Percentiles rank a stretch among this genome's conserved stretches.
These are phyloP conservation scores for Phycomyces nitens DNA, from an alignment of 192 early-diverging fungal genomes.

Conservation along the genomic window DNA sequence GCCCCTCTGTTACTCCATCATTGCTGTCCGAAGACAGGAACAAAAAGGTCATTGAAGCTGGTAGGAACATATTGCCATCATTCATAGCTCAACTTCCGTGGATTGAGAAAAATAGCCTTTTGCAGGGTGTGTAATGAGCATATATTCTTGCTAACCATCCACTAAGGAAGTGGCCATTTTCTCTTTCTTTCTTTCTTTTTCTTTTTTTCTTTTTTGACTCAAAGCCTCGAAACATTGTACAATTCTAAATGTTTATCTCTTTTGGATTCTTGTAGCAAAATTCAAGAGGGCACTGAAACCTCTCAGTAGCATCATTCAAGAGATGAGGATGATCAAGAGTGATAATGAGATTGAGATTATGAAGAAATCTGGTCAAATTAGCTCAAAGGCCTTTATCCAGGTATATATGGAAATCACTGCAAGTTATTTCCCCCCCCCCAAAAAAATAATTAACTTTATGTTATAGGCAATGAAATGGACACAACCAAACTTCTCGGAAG, in stretches of 20 bases:
- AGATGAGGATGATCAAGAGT: slow-evolving; percentile 77
- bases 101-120: neutral
- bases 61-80: slow-evolving; percentile 7
- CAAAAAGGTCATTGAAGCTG: slow-evolving; percentile 17
- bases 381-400: slow-evolving; percentile 76
- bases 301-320: slow-evolving; percentile 65
- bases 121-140: neutral
- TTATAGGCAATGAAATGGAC: slow-evolving; percentile 69
- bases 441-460: neutral
- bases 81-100: neutral
- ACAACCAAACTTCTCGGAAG: slow-evolving; percentile 66
- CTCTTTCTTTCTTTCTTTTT: neutral
- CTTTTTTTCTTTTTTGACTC: too few relatives aligned
- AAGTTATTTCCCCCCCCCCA: neutral
- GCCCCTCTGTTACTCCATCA: slow-evolving; percentile 7
- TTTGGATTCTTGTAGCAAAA: slow-evolving; percentile 11
- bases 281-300: slow-evolving; percentile 26
- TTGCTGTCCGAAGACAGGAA: slow-evolving; percentile 1
- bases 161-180: neutral
- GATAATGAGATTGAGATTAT: slow-evolving; percentile 75
- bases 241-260: too few relatives aligned
- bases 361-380: slow-evolving; percentile 69
- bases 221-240: too few relatives aligned
- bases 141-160: neutral
- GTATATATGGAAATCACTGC: slow-evolving; percentile 17